Evolutionary conservation across 495 filamentous ascomycete species (phyloP).

Genomic region (Neurospora sp.): DNA sequence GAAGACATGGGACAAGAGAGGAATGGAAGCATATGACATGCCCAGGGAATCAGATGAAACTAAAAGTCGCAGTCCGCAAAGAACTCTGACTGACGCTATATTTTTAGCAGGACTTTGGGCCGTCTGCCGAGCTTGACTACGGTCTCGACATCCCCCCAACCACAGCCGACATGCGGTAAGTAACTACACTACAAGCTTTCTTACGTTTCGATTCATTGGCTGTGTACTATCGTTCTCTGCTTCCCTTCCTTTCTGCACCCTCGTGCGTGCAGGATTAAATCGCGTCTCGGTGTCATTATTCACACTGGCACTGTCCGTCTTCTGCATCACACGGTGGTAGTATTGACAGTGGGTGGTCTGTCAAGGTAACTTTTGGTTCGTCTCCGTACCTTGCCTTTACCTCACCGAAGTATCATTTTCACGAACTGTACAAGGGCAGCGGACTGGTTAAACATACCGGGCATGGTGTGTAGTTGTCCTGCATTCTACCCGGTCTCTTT

Average conservation of each 20-base stretch:
- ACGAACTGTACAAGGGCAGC: neutral
- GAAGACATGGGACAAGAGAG: conserved; percentile 9
- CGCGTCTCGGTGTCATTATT: neutral
- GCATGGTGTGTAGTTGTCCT: neutral
- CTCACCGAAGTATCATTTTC: neutral
- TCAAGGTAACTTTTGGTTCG: neutral
- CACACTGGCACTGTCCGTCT: neutral
- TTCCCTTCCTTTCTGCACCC: neutral
- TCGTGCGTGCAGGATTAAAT: neutral
- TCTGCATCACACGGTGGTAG: neutral
- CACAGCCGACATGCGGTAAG: conserved; percentile 40
- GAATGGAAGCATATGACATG: conserved; percentile 7
- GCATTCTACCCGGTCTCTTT: neutral
- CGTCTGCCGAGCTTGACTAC: conserved; percentile 39
- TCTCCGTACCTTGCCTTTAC: neutral
- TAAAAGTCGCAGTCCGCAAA: neutral
- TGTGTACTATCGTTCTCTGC: neutral
- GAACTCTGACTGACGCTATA: conserved; percentile 14
- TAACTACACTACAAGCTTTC: conserved; percentile 6
- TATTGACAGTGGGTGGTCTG: neutral
- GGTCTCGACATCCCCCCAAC: conserved; percentile 28
- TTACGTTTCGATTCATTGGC: conserved; percentile 4
- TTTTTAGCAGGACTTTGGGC: conserved; percentile 38
- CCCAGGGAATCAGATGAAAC: neutral
- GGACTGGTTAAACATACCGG: neutral